Conservation (phyloP, 1,139 yeast genomes). For the Lodderomyces margitis region DNA sequence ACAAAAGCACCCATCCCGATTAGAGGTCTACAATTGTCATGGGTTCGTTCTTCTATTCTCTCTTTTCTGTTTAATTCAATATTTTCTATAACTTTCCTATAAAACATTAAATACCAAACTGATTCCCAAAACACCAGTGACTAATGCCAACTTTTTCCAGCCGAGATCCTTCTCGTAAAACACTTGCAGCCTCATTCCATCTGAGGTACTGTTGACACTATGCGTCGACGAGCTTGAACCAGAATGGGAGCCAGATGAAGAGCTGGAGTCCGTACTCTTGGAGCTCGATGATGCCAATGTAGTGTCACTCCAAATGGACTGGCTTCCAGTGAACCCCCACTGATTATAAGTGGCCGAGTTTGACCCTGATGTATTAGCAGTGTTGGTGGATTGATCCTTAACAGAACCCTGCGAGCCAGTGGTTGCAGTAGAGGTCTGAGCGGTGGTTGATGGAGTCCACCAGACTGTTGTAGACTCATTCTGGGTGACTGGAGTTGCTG, state of each 20-base stretch:
- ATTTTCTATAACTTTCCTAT: slow-evolving; percentile 9
- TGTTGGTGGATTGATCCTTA: background rate
- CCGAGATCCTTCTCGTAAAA: slow-evolving; percentile 15
- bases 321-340: slow-evolving; percentile 46
- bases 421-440: slow-evolving; percentile 9
- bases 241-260: slow-evolving; percentile 3
- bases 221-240: background rate
- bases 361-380: background rate
- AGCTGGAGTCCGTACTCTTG: background rate
- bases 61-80: too few species aligned
- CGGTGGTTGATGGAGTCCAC: slow-evolving; percentile 18
- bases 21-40: too few species aligned
- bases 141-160: slow-evolving; percentile 20
- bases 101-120: slow-evolving; percentile 20
- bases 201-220: slow-evolving; percentile 9
- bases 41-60: too few species aligned
- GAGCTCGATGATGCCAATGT: slow-evolving; percentile 12
- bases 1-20: too few species aligned
- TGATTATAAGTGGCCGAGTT: slow-evolving; percentile 30
- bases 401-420: background rate
- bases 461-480: slow-evolving; percentile 10
- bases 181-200: slow-evolving; percentile 13
- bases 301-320: slow-evolving; percentile 30
- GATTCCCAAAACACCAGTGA: slow-evolving; percentile 21
- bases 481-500: slow-evolving; percentile 4